These are phyloP conservation scores for Globisporangium splendens DNA, from an alignment of 352 stramenopile genomes.

Conservation along the genomic window DNA sequence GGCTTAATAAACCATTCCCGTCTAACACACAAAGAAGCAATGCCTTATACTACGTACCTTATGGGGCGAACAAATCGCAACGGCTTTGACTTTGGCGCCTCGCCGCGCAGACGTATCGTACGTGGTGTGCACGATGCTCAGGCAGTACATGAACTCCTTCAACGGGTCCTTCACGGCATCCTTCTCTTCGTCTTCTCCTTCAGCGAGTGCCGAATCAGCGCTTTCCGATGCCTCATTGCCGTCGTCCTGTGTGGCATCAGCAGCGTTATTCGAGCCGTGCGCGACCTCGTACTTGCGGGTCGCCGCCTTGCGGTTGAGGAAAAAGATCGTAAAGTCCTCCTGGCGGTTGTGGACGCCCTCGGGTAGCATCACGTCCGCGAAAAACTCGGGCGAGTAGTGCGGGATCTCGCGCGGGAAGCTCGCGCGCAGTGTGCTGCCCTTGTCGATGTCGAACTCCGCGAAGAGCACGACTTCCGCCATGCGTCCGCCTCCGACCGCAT, in stretches of 20 bases:
- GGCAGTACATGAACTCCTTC: constrained; percentile 83
- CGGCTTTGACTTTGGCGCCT: constrained; percentile 76
- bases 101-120: constrained; percentile 69
- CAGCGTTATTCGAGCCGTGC: not conserved
- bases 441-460: constrained; percentile 86
- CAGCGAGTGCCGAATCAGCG: not conserved
- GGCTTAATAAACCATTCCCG: not conserved
- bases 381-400: constrained; percentile 87
- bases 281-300: constrained; percentile 7
- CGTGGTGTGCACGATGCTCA: constrained; percentile 82
- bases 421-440: constrained; percentile 78
- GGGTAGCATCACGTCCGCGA: constrained; percentile 86
- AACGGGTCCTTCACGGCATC: constrained; percentile 30
- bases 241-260: not conserved
- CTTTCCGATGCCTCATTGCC: not conserved
- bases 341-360: constrained; percentile 87
- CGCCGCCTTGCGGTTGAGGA: constrained; percentile 68
- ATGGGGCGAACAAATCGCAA: constrained; percentile 77
- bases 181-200: not conserved
- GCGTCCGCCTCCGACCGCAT: constrained; percentile 12
- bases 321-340: constrained; percentile 86
- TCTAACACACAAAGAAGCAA: not conserved
- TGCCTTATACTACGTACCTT: constrained; percentile 36
- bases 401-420: constrained; percentile 57
- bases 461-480: constrained; percentile 76